Base-by-base conservation (phyloP, 2,329 filamentous ascomycete genomes). In the Beauveria sp. region DNA sequence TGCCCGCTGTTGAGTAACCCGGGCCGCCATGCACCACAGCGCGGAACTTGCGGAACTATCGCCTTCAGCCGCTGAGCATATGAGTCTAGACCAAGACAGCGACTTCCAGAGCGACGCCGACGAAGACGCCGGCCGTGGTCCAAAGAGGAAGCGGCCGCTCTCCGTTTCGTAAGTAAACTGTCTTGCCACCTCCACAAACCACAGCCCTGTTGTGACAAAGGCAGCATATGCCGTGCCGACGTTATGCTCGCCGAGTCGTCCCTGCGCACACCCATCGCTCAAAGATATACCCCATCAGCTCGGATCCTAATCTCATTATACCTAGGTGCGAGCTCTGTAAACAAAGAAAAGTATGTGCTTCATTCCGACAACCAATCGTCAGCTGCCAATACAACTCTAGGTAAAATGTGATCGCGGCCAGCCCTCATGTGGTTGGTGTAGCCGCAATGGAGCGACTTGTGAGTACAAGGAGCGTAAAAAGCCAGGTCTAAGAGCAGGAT, bases 351-450 rank as follows among this genome's bases (percentile, higher is more conserved):
- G 89, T 91, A 75, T 61, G 42, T 24, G 24, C 9, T 16, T 38
- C 42, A 16, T 12, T 14, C n/a, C 20, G 6, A 42, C 8, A 45
- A 7, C 18, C 48, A 34, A 54, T 43, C 18, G 62, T 68, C 60
- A 69, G 63, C 26, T 10, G 45, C 60, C 57, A 57, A 62, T 57
- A 16, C 14, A 9, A n/a, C 2, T 20, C 26, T 67, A 87, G 85
- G 86, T 88, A 31, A 89, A 89, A 80, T 90, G 88, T 73, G 89
- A 93, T 74, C 84, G 90, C 42, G 87, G 86, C 5, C 88, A 91
- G 68, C 89, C 89, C 1, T 84, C 85, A 6, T 88, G 86, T 68
- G 85, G 86, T 55, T 88, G 86, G 86, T 88, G 86, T 67, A 83
- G 75, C 65, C 83, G 84, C 62, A 88, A 88, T 72, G 80, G 80